Evolutionary conservation across 2,329 filamentous ascomycete species (phyloP), one percentile per base, ranked within the genome.

Genomic region (Pseudocercospora eumusae): DNA sequence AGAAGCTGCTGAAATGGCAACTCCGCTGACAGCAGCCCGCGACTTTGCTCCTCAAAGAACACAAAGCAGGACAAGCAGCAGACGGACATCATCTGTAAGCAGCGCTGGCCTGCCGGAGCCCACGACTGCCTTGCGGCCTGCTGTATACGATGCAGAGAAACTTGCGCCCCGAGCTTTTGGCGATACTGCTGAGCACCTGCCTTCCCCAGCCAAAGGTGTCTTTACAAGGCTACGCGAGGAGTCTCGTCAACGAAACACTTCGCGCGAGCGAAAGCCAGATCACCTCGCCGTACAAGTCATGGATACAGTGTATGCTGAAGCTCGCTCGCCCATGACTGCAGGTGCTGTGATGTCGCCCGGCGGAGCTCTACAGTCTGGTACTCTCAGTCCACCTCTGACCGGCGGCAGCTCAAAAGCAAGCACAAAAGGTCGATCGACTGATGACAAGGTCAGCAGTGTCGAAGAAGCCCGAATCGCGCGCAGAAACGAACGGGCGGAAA

Each of bases 391-490:
- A 3, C 66, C 68, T 11, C 57, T 70, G 5, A 73, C 71, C 23
- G 80, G 74, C 42, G 78, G 82, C 57, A 88, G 85, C 69, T 79
- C 84, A 20, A 77, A 76, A 47, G 57, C n/a, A 10, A 85, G 83
- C 64, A 79, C 83, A 10, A 88, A 85, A 68, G 83, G 82, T 44
- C 84, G 87, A 64, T 91, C 86, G 66, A 84, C 91, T 36, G 90
- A 96, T 68, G 88, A 93, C 66, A 96, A 95, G 72, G 93, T 96
- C 66, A 91, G 87, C 76, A 95, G 91, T 73, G 78, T 96, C 1
- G 92, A 96, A 33, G 85, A 91, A 56, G 90, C 91, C 3, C 59
- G 71, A 7, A 59, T 59, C 13, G 50, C 6, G 79, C 83, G 50
- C 65, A 75, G 18, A 70, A 77, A 50, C 11, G 68, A 74, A 36